Conservation (phyloP, 1,284 basidiomycete species). For the Austroboletus novae-zelandiae region DNA sequence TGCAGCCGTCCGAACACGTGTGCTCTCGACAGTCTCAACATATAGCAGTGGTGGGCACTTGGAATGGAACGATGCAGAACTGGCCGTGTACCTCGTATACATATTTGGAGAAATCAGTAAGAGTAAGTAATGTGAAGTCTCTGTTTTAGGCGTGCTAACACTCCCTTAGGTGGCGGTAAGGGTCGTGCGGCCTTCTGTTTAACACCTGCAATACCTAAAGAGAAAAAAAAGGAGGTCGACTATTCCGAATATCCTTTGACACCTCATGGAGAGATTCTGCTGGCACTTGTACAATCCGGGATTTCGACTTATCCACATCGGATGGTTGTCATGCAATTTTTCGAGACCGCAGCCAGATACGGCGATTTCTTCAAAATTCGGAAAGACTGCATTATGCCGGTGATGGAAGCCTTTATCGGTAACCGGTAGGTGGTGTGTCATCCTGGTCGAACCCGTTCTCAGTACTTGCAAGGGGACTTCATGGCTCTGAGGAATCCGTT, state of each 20-base stretch:
- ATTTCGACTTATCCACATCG: conserved; percentile 85
- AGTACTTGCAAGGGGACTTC: conserved; percentile 71
- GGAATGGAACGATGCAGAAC: conserved; percentile 93
- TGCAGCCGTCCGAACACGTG: conserved; percentile 66
- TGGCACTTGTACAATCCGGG: conserved; percentile 80
- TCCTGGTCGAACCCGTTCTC: not conserved
- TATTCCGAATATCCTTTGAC: conserved; percentile 88
- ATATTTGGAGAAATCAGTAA: conserved; percentile 94
- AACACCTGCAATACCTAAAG: conserved; percentile 62
- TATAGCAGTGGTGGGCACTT: conserved; percentile 58
- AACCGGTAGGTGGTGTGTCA: conserved; percentile 52
- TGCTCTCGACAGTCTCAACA: conserved; percentile 69
- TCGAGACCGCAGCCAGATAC: conserved; percentile 91
- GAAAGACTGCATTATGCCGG: conserved; percentile 81
- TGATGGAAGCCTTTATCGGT: conserved; percentile 89
- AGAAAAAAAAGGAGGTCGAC: conserved; percentile 66
- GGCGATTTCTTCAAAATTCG: conserved; percentile 95
- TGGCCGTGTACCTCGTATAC: conserved; percentile 89
- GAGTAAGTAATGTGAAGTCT: conserved; percentile 41
- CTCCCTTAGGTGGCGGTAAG: conserved; percentile 58
- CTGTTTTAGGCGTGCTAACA: conserved; percentile 1
- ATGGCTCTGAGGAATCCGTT: conserved; percentile 71
- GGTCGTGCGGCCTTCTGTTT: conserved; percentile 76
- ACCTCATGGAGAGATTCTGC: conserved; percentile 86
- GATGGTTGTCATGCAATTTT: conserved; percentile 89